Evolutionary conservation across 1,139 yeast species (phyloP).

Genomic region (Protomyces pachydermus): DNA sequence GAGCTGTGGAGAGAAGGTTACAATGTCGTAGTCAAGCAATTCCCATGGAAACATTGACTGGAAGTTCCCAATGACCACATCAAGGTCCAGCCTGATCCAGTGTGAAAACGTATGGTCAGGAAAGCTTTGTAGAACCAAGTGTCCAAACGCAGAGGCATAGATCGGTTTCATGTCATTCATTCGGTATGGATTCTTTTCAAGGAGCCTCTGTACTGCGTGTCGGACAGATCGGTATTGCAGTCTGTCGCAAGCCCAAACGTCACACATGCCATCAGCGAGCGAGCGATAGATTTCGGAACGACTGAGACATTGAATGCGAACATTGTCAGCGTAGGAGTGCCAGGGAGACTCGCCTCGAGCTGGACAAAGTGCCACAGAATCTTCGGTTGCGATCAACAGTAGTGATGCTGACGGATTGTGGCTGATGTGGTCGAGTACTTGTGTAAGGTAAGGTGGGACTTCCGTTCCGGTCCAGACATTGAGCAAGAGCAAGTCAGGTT

Average conservation of each 20-base stretch:
- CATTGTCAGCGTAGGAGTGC: neutral
- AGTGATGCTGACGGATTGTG: neutral
- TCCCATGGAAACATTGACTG: neutral
- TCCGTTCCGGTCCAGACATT: neutral
- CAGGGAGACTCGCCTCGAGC: neutral
- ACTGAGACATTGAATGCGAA: neutral
- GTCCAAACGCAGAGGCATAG: neutral
- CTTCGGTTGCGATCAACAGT: neutral
- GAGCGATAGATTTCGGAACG: neutral
- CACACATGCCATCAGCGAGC: neutral
- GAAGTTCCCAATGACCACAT: neutral
- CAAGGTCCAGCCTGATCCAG: neutral
- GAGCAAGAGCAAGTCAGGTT: neutral
- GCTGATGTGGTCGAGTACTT: neutral
- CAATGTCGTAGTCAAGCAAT: neutral
- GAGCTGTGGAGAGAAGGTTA: neutral
- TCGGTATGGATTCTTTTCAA: neutral
- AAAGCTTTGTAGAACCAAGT: neutral
- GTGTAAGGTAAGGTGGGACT: neutral
- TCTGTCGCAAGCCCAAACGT: neutral
- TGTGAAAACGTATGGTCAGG: neutral
- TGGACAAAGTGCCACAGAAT: neutral
- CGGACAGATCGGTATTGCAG: neutral
- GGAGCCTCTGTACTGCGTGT: neutral
- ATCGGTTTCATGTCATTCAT: neutral